Conservation (phyloP, 2,329 filamentous ascomycete genomes). For the Corynespora cassiicola region DNA sequence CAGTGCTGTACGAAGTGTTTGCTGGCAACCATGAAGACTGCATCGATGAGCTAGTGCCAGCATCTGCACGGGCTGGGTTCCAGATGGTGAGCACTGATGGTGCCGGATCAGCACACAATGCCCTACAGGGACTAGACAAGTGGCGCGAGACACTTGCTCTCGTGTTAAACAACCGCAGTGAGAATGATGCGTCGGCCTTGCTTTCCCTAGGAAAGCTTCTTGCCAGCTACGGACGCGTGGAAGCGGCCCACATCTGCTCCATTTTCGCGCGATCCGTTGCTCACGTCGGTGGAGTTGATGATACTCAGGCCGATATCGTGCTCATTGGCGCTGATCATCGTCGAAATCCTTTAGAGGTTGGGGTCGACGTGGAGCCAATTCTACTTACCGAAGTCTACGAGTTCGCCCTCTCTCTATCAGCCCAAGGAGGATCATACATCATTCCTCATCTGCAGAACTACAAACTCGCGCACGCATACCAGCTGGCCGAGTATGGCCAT, state of each 20-base stretch:
- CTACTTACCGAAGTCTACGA: slow-evolving; percentile 96
- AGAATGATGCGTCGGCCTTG: slow-evolving; percentile 78
- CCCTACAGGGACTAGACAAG: slow-evolving; percentile 84
- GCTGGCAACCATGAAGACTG: slow-evolving; percentile 94
- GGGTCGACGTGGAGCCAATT: slow-evolving; percentile 83
- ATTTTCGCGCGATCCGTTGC: slow-evolving; percentile 78
- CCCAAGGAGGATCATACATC: slow-evolving; percentile 57
- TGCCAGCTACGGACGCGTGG: slow-evolving; percentile 82
- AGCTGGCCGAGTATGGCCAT: slow-evolving; percentile 82
- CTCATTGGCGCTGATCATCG: slow-evolving; percentile 85
- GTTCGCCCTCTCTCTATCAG: slow-evolving; percentile 79
- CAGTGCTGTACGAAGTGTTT: slow-evolving; percentile 90
- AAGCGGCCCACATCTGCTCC: slow-evolving; percentile 94
- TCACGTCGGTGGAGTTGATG: slow-evolving; percentile 83
- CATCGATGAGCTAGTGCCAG: slow-evolving; percentile 92
- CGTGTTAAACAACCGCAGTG: slow-evolving; percentile 85
- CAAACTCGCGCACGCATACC: slow-evolving; percentile 87
- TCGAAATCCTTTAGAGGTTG: slow-evolving; percentile 72
- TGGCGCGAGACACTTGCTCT: slow-evolving; percentile 92
- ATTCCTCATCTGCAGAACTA: slow-evolving; percentile 87
- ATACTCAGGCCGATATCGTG: slow-evolving; percentile 78
- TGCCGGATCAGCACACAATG: slow-evolving; percentile 70
- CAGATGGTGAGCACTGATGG: slow-evolving; percentile 80
- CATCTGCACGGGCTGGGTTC: slow-evolving; percentile 88
- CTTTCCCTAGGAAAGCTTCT: slow-evolving; percentile 82